Evolutionary conservation across 306 rosid species (phyloP).

Genomic region (Aeschynomene evenia): DNA sequence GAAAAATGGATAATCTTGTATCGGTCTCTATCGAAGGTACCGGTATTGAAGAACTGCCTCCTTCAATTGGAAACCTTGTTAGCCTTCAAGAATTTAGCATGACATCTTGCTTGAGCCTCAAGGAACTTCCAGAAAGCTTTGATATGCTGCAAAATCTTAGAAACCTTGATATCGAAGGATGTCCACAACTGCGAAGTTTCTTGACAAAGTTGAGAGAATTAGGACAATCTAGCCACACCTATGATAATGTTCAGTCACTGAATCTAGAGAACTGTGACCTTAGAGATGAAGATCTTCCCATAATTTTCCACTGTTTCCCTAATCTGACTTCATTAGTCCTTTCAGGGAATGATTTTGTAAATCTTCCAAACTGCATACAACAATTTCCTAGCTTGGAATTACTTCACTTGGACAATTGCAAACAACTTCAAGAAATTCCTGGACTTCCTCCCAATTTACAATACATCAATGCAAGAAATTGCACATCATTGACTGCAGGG

Average conservation of each 20-base stretch:
- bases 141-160: conserved; percentile 36
- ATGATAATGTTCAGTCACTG: conserved; percentile 29
- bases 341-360: conserved; percentile 32
- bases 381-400: conserved; percentile 22
- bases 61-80: conserved; percentile 42
- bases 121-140: conserved; percentile 36
- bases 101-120: conserved; percentile 47
- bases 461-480: conserved; percentile 38
- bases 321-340: conserved; percentile 30
- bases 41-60: conserved; percentile 39
- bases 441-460: conserved; percentile 31
- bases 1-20: conserved; percentile 39
- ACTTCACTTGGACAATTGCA: conserved; percentile 41
- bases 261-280: conserved; percentile 40
- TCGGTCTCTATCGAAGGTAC: conserved; percentile 38
- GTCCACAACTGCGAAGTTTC: conserved; percentile 32
- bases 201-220: conserved; percentile 27
- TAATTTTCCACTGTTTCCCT: conserved; percentile 40
- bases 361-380: conserved; percentile 34
- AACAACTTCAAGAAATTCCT: conserved; percentile 29
- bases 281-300: conserved; percentile 44
- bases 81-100: conserved; percentile 36
- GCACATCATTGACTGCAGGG: conserved; percentile 35
- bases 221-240: conserved; percentile 13
- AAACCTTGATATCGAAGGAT: conserved; percentile 42